These are phyloP conservation scores for Salix arbutifolia DNA, from an alignment of 345 rosid species.

Conservation along the genomic window DNA sequence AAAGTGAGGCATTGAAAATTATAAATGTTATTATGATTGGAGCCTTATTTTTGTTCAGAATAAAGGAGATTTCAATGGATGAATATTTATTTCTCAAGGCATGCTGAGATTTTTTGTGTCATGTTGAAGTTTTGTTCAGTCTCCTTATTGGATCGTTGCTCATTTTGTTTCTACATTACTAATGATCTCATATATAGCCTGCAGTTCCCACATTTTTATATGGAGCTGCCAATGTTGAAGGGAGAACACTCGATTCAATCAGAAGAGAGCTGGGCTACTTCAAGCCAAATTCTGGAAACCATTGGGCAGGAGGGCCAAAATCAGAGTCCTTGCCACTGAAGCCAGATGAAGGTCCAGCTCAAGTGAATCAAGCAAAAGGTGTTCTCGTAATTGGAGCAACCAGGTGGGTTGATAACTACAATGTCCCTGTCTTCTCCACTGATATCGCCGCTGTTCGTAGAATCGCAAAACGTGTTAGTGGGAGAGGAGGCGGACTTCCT, in stretches of 20 bases:
- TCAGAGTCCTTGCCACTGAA: slow-evolving; percentile 41
- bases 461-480: slow-evolving; percentile 61
- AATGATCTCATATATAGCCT: slow-evolving; percentile 21
- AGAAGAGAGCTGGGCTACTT: slow-evolving; percentile 85
- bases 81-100: neutral
- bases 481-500: slow-evolving; percentile 79
- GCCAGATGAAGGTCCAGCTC: slow-evolving; percentile 70
- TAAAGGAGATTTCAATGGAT: neutral
- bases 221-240: slow-evolving; percentile 65
- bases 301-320: slow-evolving; percentile 66
- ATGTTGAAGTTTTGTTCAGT: neutral
- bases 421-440: slow-evolving; percentile 59
- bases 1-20: neutral
- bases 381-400: slow-evolving; percentile 70
- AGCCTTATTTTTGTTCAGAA: neutral
- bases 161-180: slow-evolving; percentile 4
- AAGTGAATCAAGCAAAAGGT: slow-evolving; percentile 51
- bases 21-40: neutral
- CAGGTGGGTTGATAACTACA: slow-evolving; percentile 80
- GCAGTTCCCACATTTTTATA: slow-evolving; percentile 79
- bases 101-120: neutral
- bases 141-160: neutral
- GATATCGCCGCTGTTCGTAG: slow-evolving; percentile 52
- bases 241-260: slow-evolving; percentile 66
- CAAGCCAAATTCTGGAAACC: slow-evolving; percentile 66